Evolutionary conservation across 805 yeast genomes (phyloP), one percentile per base, ranked within the genome.

Genomic region (Starmerella bacillaris): DNA sequence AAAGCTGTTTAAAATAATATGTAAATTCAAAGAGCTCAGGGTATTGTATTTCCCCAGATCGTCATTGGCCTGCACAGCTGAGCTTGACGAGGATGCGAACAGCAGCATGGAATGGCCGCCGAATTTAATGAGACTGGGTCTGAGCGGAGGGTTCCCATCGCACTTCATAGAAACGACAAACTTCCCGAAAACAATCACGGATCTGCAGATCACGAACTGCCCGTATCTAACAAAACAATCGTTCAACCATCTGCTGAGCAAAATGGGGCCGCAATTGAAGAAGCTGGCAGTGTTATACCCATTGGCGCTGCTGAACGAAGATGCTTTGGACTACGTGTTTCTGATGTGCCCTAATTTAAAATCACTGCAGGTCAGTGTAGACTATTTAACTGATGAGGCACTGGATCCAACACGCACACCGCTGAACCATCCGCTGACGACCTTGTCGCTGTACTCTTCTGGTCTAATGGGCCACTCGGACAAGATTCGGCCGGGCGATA

Each of bases 131-230:
- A 72, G 70, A 47, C 58, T 86, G 29, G 71, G 86, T 35, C 60
- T 86, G 2, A 74, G 92, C 30, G 98, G 98, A 2, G 94, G 95
- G 3, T 72, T 86, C 3, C 70, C 92, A 2, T 78, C 83, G 48
- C 77, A 72, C 31, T 86, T 86, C 53, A 60, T 89, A 11, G 58
- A 65, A 28, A 66, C 66, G 21, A 72, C 89, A 1, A 51, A 57
- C n/a, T 74, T 89, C 50, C 96, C 96, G 0, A 30, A 50, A 2
- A 68, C 84, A 1, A 72, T 86, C 27, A 70, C 69, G 3, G 67
- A 69, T 16, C 57, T 86, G 33, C 84, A 80, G 44, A 65, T 86
- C 49, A 76, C 92, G 0, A 92, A 80, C 53, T 86, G 96, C 57
- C 95, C 96, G 0, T 61, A 67, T 34, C 60, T 86, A 15, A 67